These are phyloP conservation scores for Cercospora janseana DNA, from an alignment of 2,329 filamentous ascomycete species.

Conservation along the genomic window DNA sequence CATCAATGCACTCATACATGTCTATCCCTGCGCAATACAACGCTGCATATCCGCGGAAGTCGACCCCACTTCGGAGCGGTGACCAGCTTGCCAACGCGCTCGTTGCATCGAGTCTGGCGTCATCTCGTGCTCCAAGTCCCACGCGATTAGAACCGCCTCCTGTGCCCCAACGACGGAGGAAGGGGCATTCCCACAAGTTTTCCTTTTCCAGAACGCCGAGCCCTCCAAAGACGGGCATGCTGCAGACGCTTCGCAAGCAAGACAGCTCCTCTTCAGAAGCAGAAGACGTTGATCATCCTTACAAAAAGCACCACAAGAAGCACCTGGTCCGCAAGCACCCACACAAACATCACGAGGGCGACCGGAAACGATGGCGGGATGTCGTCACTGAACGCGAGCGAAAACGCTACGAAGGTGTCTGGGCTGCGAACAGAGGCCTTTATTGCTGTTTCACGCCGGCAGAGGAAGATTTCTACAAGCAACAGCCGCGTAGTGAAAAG, in stretches of 20 bases:
- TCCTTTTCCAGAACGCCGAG: slow-evolving; percentile 44
- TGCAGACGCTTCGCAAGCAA: slow-evolving; percentile 63
- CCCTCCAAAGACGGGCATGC: slow-evolving; percentile 53
- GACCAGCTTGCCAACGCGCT: slow-evolving; percentile 71
- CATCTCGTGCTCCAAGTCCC: slow-evolving; percentile 45
- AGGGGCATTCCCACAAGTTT: slow-evolving; percentile 24
- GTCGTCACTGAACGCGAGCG: slow-evolving; percentile 68
- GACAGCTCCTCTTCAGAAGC: slow-evolving; percentile 38
- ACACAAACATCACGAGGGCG: slow-evolving; percentile 69
- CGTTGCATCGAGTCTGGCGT: slow-evolving; percentile 70
- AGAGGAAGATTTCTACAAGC: slow-evolving; percentile 20
- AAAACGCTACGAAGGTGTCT: slow-evolving; percentile 80
- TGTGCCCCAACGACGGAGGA: slow-evolving; percentile 32
- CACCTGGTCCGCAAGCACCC: slow-evolving; percentile 62
- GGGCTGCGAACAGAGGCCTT: slow-evolving; percentile 74
- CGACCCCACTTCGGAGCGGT: slow-evolving; percentile 54
- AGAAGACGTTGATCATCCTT: slow-evolving; percentile 49
- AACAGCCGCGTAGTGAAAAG: slow-evolving; percentile 13
- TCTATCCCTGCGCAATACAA: slow-evolving; percentile 38
- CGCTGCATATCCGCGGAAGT: slow-evolving; percentile 38
- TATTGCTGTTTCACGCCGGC: slow-evolving; percentile 33
- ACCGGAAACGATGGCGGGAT: slow-evolving; percentile 73
- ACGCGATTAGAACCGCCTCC: slow-evolving; percentile 44
- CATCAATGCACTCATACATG: slow-evolving; percentile 25
- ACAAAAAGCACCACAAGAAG: slow-evolving; percentile 55